Evolutionary conservation across 805 yeast species (phyloP), one percentile per base, ranked within the genome.

Genomic region (Saccharomyces cerevisiae): DNA sequence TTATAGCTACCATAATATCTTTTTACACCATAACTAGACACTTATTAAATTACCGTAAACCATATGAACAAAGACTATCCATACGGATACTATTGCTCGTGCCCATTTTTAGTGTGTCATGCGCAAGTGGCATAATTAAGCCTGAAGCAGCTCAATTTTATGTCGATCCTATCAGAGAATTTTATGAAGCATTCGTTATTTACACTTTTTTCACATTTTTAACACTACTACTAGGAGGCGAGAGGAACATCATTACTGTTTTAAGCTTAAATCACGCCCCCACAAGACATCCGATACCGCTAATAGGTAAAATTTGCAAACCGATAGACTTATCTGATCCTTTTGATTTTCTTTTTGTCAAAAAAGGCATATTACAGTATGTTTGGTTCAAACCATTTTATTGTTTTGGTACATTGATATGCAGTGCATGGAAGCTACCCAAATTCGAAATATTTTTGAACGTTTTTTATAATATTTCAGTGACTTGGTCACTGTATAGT

Each of bases 171-270:
- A 62, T 87, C 0, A 76, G 94, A 48, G 99, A 94, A 67, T 81
- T 92, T 1, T 94, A 94, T 70, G 99, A 94, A 70, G 97, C 98
- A 0, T 89, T 94, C 71, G 97, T 91, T 32, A 87, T 94, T 32
- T 94, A 94, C 70, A 89, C 97, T 1, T 94, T 94, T 68, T 92
- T 88, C 73, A 79, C 92, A 31, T 75, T 90, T 29, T 74, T 94
- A 53, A 89, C 95, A 0, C 80, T 84, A 58, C 79, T 89, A 74
- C 76, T 94, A 9, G 98, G 97, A 0, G 99, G 99, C 17, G 99
- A 95, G 66, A 76, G 96, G 50, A 82, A 82, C 55, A 89, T 94
- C 27, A 84, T 70, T 6, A 65, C 94, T 31, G 80, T 87, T 50
- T 73, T 76, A 56, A 76, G 87, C 24, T 78, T 86, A 49, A 89